These are phyloP conservation scores for Encephalitozoon intestinalis DNA, from an alignment of 371 early-diverging fungal species.

Conservation along the genomic window DNA sequence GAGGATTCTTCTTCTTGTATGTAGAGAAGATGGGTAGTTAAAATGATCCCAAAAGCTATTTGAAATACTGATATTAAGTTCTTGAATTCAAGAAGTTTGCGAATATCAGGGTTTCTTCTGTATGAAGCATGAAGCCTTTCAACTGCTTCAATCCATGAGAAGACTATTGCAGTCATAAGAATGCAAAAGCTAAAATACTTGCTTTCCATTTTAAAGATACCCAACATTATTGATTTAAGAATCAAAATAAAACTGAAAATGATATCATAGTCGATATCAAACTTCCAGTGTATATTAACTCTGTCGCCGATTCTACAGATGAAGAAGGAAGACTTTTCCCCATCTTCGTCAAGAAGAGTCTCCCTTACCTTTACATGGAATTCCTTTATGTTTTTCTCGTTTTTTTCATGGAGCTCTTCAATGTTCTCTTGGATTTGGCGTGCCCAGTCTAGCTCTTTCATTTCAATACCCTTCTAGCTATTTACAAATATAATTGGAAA, in stretches of 20 bases:
- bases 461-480: not conserved
- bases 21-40: not conserved
- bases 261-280: not conserved
- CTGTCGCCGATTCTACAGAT: too few species aligned
- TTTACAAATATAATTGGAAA: not conserved
- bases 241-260: not conserved
- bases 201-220: not conserved
- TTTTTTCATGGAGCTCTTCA: too few species aligned
- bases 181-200: not conserved
- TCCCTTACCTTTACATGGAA: not conserved
- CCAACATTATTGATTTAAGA: not conserved
- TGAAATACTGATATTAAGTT: not conserved
- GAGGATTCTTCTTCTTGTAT: not conserved
- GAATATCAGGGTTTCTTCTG: not conserved
- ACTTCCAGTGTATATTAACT: too few species aligned
- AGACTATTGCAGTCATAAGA: not conserved
- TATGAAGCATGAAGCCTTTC: not conserved
- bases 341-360: too few species aligned
- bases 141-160: not conserved
- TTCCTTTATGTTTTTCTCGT: not conserved
- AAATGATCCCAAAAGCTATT: not conserved
- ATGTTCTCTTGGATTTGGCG: too few species aligned
- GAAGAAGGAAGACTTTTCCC: too few species aligned
- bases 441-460: too few species aligned
- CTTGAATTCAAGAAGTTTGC: not conserved